Evolutionary conservation across 2,329 filamentous ascomycete species (phyloP), one percentile per base, ranked within the genome.

Genomic region (Zelopaecilomyces penicillatus): DNA sequence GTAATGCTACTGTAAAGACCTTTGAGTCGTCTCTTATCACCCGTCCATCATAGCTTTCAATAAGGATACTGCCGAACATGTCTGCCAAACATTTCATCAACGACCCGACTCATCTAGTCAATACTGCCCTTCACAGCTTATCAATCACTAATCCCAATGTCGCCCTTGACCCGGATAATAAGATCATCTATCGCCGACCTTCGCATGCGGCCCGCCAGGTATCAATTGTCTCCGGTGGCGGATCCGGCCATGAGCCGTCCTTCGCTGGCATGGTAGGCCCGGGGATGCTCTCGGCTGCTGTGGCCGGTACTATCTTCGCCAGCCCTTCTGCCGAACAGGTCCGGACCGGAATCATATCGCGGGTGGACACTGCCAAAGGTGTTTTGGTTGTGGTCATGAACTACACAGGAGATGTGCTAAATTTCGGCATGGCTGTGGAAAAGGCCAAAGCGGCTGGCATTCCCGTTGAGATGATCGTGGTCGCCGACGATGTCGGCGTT

Each of bases 351-450:
- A 83, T 94, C 43, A 77, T 83, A 58, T 76, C 80, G 36, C 75
- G 86, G 19, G 85, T 95, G 3, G 80, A 86, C 49, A 75, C 76
- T 4, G 73, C 76, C 37, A 76, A 79, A 50, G 91, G 90, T 27
- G 85, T 95, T 1, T 64, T 96, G 35, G 85, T 95, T n/a, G 83
- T 90, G 5, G 86, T 95, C 30, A 95, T 95, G 87, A 96, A 96
- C 64, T 95, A 95, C 65, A 95, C 88, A 1, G 86, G 86, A 33
- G 86, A 90, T 62, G 79, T 95, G 43, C 75, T 96, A 54, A 94
- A 95, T 67, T 96, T 96, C 60, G 90, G 89, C 44, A 84, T 96
- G 76, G 90, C 84, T 1, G 87, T 93, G 6, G 91, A 96, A 65
- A 95, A 95, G 69, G 89, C 89, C 11, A 83, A 85, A 47, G 88